Base-by-base conservation (phyloP, 2,329 filamentous ascomycete species). In the Dryadomyces quercus-mongolicae region DNA sequence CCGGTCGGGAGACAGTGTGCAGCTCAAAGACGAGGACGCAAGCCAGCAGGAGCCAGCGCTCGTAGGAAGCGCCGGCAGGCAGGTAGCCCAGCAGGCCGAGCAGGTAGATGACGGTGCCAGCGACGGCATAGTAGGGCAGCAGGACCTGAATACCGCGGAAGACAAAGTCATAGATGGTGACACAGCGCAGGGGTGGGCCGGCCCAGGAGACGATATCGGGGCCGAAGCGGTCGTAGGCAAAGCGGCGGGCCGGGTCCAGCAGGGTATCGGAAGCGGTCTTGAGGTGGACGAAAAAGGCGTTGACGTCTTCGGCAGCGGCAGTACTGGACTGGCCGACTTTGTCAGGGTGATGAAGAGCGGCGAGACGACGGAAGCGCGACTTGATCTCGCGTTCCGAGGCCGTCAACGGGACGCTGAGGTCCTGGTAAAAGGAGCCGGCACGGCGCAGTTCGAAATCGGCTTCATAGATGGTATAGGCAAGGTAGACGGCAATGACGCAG, bases 391-490 rank as follows among this genome's bases (percentile, higher is more conserved):
- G 80, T 53, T 95, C 89, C 53, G 80, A 77, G 12, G 86, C 85
- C 55, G 77, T 68, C 42, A 84, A 75, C 13, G 84, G 74, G 0
- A 96, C 78, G 40, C 82, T 82, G 0, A 98, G 79, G 59, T 85
- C 78, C 49, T 80, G 74, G 71, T 96, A 97, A 72, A 86, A 95
- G 67, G 88, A 84, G 18, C 85, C 82, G 1, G 76, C 73, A 47
- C 77, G 73, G 58, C 81, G 85, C 31, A 95, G 76, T 59, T 88
- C 82, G 72, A 87, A 82, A 75, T 95, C 88, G 63, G 89, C 86
- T 71, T 97, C 92, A 72, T 91, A 93, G 63, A 97, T 82, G 49
- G 90, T 95, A 75, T 95, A 96, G 60, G 85, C 71, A 42, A 97
- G 86, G 71, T 97, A 98, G 57, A 80, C 71, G 50, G 85, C 74